phyloP scores from a whole-genome alignment of 202 grass and related monocot genomes.

The Brachypodium distachyon region DNA sequence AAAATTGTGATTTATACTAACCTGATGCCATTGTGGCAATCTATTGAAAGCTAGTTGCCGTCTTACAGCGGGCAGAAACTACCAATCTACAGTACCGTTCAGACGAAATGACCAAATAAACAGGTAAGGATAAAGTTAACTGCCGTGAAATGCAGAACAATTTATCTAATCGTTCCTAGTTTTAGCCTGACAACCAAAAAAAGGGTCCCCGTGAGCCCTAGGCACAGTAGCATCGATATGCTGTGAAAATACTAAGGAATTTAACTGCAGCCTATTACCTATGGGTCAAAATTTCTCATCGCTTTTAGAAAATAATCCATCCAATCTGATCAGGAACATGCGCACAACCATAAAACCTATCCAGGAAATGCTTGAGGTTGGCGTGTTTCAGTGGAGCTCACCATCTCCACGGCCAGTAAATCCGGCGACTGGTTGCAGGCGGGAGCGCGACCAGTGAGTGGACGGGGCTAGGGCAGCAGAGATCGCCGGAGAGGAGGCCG shows the following conservation, averaged over 20 bases:
- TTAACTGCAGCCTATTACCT: not conserved
- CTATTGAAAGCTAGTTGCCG: not conserved
- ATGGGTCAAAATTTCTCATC: not conserved
- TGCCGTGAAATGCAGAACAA: not conserved
- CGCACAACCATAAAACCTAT: not conserved
- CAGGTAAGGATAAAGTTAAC: not conserved
- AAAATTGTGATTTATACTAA: not conserved
- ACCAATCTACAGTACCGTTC: too few relatives aligned
- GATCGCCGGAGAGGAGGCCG: not conserved
- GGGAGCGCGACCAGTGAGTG: not conserved
- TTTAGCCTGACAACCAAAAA: not conserved
- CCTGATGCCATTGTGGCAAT: not conserved
- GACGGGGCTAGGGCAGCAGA: not conserved
- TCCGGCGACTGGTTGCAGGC: not conserved
- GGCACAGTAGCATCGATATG: not conserved
- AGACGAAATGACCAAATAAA: not conserved
- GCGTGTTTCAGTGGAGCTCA: not conserved
- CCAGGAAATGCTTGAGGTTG: not conserved
- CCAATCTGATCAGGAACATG: not conserved
- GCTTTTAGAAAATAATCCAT: not conserved
- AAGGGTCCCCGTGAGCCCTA: not conserved
- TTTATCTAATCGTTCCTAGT: not conserved
- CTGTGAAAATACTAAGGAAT: not conserved
- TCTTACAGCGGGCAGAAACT: not conserved
- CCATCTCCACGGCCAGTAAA: constrained; percentile 8